Conservation (phyloP, 768 basidiomycete species). For the Mycena capillaripes region DNA sequence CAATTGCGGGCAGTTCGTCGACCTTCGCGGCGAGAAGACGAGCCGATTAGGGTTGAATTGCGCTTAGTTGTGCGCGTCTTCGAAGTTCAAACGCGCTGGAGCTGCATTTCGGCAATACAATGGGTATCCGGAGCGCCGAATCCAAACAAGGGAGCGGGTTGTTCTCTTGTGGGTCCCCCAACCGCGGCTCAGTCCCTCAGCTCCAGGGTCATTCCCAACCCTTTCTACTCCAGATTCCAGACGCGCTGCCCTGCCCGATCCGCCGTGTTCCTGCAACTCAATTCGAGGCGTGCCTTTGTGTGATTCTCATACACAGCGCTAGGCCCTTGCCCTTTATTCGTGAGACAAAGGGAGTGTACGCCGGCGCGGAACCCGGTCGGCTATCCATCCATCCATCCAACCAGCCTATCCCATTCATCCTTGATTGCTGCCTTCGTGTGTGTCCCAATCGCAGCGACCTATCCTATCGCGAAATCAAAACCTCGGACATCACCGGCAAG, state of each 20-base stretch:
- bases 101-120: neutral
- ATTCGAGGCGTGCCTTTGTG: neutral
- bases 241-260: neutral
- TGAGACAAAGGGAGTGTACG: neutral
- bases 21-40: too few relatives aligned
- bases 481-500: too few relatives aligned
- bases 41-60: too few relatives aligned
- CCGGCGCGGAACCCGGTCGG: neutral
- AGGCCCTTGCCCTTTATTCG: neutral
- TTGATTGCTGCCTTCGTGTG: too few relatives aligned
- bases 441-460: too few relatives aligned
- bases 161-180: slow-evolving; percentile 27
- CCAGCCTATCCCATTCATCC: too few relatives aligned
- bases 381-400: neutral
- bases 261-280: neutral
- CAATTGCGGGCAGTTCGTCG: neutral
- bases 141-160: slow-evolving; percentile 19
- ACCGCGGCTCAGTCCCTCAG: neutral
- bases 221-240: too few relatives aligned
- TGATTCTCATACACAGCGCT: neutral
- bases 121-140: neutral
- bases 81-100: neutral
- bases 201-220: neutral
- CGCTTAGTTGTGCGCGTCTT: too few relatives aligned
- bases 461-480: too few relatives aligned